A percentile compares a stretch with the other conserved stretches of the same genome.
Evolutionary conservation across 805 yeast species (phyloP).

Genomic region (Torulaspora maleeae): DNA sequence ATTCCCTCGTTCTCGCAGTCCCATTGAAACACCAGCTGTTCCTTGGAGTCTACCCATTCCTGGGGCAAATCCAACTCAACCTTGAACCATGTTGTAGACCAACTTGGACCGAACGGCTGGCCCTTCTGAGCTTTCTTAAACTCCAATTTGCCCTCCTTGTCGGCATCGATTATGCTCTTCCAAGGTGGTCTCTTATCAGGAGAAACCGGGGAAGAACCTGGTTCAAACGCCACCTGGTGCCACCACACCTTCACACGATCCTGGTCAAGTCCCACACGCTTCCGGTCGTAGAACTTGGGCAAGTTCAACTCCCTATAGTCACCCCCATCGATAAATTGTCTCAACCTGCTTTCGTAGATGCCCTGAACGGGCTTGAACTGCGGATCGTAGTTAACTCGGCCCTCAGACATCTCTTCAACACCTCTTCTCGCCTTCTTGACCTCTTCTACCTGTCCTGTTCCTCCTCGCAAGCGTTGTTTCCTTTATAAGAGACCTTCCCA

Average conservation of each 20-base stretch:
- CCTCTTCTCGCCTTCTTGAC: not conserved
- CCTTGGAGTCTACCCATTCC: conserved; percentile 41
- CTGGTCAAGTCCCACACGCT: conserved; percentile 41
- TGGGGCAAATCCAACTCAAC: conserved; percentile 60
- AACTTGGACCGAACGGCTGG: conserved; percentile 83
- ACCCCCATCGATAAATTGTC: conserved; percentile 69
- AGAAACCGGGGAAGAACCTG: conserved; percentile 39
- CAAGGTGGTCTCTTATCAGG: conserved; percentile 37
- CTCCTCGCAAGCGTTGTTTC: not conserved
- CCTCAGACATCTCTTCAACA: conserved; percentile 16
- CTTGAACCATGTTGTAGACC: conserved; percentile 96
- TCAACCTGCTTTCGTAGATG: conserved; percentile 51
- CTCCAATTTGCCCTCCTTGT: conserved; percentile 32
- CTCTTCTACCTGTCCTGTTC: not conserved
- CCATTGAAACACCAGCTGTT: conserved; percentile 68
- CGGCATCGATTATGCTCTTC: conserved; percentile 27
- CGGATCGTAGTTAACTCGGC: conserved; percentile 40
- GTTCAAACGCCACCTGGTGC: conserved; percentile 63
- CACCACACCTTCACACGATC: conserved; percentile 55
- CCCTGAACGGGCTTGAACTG: conserved; percentile 62
- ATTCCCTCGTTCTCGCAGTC: conserved; percentile 85
- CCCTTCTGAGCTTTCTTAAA: conserved; percentile 62
- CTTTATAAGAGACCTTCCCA: not conserved
- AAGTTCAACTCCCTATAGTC: conserved; percentile 65
- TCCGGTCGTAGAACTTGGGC: conserved; percentile 72